These are phyloP conservation scores for Circinella minor DNA, from an alignment of 371 early-diverging fungal species.

Conservation along the genomic window DNA sequence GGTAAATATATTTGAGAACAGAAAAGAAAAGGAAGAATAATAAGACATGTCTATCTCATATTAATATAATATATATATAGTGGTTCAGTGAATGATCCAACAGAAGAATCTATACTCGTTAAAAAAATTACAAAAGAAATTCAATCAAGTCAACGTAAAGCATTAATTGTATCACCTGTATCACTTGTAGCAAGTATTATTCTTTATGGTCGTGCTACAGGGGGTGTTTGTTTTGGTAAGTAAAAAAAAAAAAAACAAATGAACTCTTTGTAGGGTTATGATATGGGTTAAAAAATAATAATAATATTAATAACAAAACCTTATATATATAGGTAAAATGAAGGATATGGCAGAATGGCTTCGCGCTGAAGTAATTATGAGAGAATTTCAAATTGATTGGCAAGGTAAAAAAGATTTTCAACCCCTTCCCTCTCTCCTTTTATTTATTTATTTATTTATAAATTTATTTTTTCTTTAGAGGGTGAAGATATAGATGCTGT, in stretches of 20 bases:
- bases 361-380: constrained; percentile 31
- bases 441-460: too few species aligned
- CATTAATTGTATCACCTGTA: constrained; percentile 43
- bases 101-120: constrained; percentile 30
- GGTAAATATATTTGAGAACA: constrained; percentile 12
- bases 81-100: constrained; percentile 16
- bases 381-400: constrained; percentile 41
- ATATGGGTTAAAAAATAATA: too few species aligned
- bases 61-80: too few species aligned
- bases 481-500: constrained; percentile 51
- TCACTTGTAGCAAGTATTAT: constrained; percentile 45
- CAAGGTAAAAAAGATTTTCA: constrained; percentile 22
- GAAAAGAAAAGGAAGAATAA: not conserved
- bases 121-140: constrained; percentile 37
- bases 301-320: too few species aligned
- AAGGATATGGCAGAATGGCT: constrained; percentile 54
- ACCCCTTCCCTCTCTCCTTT: too few species aligned
- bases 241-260: not conserved
- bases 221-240: constrained; percentile 45
- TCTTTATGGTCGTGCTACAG: constrained; percentile 51
- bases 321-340: constrained; percentile 53
- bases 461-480: constrained; percentile 23
- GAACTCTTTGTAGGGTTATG: not conserved
- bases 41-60: too few species aligned
- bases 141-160: constrained; percentile 43